Evolutionary conservation across 2,329 filamentous ascomycete genomes (phyloP), one percentile per base, ranked within the genome.

Genomic region (Coniochaeta sp.): DNA sequence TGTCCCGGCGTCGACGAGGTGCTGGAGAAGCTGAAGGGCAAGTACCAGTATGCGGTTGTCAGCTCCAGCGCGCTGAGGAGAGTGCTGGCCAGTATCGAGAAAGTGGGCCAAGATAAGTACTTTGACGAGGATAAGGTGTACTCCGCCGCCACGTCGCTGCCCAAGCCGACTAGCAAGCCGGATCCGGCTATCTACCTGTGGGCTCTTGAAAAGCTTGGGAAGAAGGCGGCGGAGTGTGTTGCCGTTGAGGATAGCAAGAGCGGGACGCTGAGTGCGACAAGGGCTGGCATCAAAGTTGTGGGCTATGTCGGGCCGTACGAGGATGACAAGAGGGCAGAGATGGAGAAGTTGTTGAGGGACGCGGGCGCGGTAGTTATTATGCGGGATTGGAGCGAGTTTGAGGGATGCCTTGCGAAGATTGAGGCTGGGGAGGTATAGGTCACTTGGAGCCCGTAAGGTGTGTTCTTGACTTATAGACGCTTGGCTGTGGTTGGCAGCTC

Each of bases 241-340:
- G 89, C 92, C 26, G 84, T 96, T 61, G 92, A 96, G 80, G 92
- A 96, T 79, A 91, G 87, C 80, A 91, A 90, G 82, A 91, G 88
- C 67, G 92, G 92, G 63, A 89, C 90, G 50, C 83, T 89, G 61
- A 91, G 89, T 65, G 81, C 74, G 61, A 86, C 87, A 69, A 83
- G 89, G 62, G 92, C 92, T 19, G 85, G 86, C 57, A 95, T 96
- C 70, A 88, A 85, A 63, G 86, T 89, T 64, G 86, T 96, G 67
- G 92, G 88, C 59, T 96, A 96, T 74, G 89, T 95, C 32, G 92
- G 92, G 40, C 89, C 89, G 60, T 95, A 93, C 74, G 77, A 78
- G 57, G 75, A 76, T 19, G 79, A 80, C 38, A 82, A 88, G 74
- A 77, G 82, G 75, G 77, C 81, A 55, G 82, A 88, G 74, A 90